Conservation (phyloP, 768 basidiomycete species). For the Pholiota conissans region DNA sequence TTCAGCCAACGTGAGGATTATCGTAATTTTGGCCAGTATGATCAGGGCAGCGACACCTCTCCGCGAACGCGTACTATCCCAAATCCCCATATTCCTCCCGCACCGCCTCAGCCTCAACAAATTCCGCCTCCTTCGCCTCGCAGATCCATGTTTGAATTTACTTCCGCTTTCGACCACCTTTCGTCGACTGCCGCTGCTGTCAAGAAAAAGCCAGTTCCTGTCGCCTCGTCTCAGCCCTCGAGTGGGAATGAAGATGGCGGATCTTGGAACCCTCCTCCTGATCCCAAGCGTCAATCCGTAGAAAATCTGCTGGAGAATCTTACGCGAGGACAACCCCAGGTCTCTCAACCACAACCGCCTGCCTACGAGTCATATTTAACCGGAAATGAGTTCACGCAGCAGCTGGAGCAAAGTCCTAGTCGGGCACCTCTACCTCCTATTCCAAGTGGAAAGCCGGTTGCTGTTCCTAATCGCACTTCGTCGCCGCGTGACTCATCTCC, state of each 20-base stretch:
- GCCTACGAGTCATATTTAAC: slow-evolving; percentile 47
- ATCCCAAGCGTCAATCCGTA: slow-evolving; percentile 81
- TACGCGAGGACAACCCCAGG: slow-evolving; percentile 46
- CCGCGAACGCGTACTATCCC: slow-evolving; percentile 34
- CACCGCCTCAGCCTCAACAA: slow-evolving; percentile 27
- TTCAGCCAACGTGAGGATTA: slow-evolving; percentile 52
- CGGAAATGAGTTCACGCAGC: slow-evolving; percentile 44
- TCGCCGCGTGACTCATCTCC: slow-evolving; percentile 71
- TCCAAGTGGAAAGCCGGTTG: slow-evolving; percentile 37
- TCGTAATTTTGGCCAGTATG: slow-evolving; percentile 41
- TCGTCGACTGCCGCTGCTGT: slow-evolving; percentile 44
- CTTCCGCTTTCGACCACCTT: slow-evolving; percentile 83
- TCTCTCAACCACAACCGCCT: slow-evolving; percentile 36
- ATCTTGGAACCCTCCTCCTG: slow-evolving; percentile 50
- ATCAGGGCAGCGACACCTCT: slow-evolving; percentile 39
- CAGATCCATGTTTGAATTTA: slow-evolving; percentile 84
- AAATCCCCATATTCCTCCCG: slow-evolving; percentile 24
- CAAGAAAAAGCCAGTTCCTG: slow-evolving; percentile 73
- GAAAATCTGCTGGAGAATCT: slow-evolving; percentile 80
- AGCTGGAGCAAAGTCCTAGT: slow-evolving; percentile 37
- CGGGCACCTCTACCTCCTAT: slow-evolving; percentile 62
- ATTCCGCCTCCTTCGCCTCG: slow-evolving; percentile 64
- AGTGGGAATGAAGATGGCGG: slow-evolving; percentile 55
- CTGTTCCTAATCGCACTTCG: slow-evolving; percentile 37
- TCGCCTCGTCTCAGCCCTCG: slow-evolving; percentile 40